Conservation (phyloP, 208 protist genomes). For the Leptomonas pyrrhocoris region DNA sequence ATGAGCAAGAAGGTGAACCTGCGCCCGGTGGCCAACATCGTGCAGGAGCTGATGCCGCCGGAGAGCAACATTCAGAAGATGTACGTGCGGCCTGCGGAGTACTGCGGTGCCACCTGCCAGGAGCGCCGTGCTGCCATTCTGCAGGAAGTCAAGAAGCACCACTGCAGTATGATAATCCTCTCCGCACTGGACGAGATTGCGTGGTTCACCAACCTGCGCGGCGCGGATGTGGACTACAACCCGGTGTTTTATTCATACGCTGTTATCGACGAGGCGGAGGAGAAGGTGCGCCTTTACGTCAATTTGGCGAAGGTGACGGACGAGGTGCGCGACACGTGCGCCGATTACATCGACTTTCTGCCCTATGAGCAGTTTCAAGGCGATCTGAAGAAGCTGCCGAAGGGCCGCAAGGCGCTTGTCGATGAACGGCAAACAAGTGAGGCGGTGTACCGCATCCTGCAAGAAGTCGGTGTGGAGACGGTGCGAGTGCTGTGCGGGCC, state of each 20-base stretch:
- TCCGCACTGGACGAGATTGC: constrained; percentile 92
- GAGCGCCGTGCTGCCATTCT: constrained; percentile 70
- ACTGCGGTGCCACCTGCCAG: constrained; percentile 57
- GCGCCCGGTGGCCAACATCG: constrained; percentile 31
- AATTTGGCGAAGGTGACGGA: constrained; percentile 35
- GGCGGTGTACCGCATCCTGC: constrained; percentile 52
- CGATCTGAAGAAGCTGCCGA: constrained; percentile 44
- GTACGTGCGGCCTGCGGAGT: constrained; percentile 66
- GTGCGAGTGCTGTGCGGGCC: constrained; percentile 64
- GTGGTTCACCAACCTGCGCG: constrained; percentile 93
- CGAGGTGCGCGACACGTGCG: constrained; percentile 24
- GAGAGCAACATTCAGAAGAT: constrained; percentile 29
- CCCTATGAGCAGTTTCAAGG: constrained; percentile 79
- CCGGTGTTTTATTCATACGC: constrained; percentile 92
- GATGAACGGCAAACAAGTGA: constrained; percentile 79
- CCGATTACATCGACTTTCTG: constrained; percentile 48
- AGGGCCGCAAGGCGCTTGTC: constrained; percentile 55
- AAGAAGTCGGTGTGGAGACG: constrained; percentile 35
- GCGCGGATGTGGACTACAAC: constrained; percentile 88
- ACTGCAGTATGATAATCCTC: constrained; percentile 74
- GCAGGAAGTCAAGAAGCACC: constrained; percentile 44
- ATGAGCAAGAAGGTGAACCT: constrained; percentile 61
- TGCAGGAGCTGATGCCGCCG: constrained; percentile 52
- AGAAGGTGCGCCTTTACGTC: constrained; percentile 45
- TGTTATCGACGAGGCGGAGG: constrained; percentile 48